phyloP scores from a whole-genome alignment of 768 basidiomycete species.

The Mycena albidolilacea region DNA sequence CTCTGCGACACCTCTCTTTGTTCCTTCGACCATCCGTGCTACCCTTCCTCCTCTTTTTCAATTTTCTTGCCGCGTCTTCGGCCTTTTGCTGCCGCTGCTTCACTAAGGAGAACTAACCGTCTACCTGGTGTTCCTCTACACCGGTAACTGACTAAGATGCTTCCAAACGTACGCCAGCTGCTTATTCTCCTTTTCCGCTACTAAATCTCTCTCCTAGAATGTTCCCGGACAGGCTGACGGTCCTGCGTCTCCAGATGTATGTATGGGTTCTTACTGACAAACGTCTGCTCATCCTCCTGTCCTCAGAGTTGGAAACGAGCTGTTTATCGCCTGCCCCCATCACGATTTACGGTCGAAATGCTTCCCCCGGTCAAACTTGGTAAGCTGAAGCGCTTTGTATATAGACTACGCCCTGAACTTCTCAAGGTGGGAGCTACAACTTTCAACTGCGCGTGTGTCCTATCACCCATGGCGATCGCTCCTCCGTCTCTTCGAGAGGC shows the following conservation, averaged over 20 bases:
- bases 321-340: constrained; percentile 71
- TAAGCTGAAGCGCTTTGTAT: constrained; percentile 43
- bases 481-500: constrained; percentile 55
- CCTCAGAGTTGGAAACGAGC: constrained; percentile 73
- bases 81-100: not conserved
- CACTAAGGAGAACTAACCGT: too few relatives aligned
- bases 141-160: constrained; percentile 7
- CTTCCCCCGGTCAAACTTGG: constrained; percentile 73
- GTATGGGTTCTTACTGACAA: not conserved
- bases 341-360: constrained; percentile 70
- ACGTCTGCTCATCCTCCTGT: not conserved
- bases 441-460: constrained; percentile 77
- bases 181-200: not conserved
- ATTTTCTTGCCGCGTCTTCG: not conserved
- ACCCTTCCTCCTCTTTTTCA: constrained; percentile 13
- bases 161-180: constrained; percentile 20
- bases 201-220: constrained; percentile 34
- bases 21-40: constrained; percentile 7
- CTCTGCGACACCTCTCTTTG: constrained; percentile 30
- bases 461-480: constrained; percentile 53
- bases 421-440: constrained; percentile 65
- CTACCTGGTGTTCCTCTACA: not conserved
- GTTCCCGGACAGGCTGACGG: constrained; percentile 44
- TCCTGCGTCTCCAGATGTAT: constrained; percentile 45
- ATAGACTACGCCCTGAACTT: not conserved